Conservation (phyloP, 2,329 filamentous ascomycete species). For the Ophiocordyceps camponoti-saundersi region DNA sequence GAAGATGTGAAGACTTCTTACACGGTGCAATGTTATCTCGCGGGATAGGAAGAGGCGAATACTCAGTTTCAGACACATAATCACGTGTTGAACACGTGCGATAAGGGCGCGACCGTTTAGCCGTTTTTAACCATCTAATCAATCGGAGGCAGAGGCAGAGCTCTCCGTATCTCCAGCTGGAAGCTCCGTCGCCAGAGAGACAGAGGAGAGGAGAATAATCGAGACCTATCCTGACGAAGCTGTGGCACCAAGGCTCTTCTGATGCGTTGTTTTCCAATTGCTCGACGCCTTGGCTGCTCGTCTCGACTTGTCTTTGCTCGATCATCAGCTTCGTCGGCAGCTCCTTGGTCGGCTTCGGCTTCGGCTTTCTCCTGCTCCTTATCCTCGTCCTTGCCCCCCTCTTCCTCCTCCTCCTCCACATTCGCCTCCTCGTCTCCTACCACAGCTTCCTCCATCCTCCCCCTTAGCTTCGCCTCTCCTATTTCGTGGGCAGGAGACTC, state of each 20-base stretch:
- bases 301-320: neutral
- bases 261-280: neutral
- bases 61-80: neutral
- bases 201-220: neutral
- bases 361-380: neutral
- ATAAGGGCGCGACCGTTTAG: neutral
- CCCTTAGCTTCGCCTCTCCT: too few relatives aligned
- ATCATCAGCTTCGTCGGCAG: neutral
- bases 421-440: neutral
- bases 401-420: neutral
- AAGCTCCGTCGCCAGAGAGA: neutral
- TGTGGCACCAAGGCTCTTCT: neutral
- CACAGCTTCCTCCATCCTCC: neutral
- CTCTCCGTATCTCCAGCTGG: neutral
- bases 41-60: too few relatives aligned
- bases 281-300: neutral
- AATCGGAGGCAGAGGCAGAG: neutral
- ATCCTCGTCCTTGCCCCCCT: neutral
- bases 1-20: too few relatives aligned
- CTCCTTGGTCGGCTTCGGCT: neutral
- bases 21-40: too few relatives aligned
- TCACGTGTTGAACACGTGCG: neutral
- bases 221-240: neutral
- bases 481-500: too few relatives aligned
- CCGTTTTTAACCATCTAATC: neutral